phyloP scores from a whole-genome alignment of 140 eudicot species.

The Cichorium intybus region DNA sequence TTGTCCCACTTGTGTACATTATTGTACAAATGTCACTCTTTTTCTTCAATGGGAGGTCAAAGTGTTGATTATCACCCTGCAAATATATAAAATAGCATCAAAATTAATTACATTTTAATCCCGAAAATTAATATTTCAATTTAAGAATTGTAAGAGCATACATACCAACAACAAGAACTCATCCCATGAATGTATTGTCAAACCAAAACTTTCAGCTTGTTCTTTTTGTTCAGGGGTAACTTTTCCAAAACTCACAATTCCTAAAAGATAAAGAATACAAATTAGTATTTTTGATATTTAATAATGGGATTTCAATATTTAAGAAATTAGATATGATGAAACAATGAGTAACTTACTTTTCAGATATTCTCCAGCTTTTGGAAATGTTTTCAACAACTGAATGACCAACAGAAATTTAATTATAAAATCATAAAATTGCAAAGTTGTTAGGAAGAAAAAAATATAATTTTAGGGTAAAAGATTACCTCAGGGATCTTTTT shows the following conservation, averaged over 20 bases:
- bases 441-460: not conserved
- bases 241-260: conserved; percentile 92
- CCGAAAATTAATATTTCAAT: not conserved
- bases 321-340: not conserved
- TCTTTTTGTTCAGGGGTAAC: conserved; percentile 68
- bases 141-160: not conserved
- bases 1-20: conserved; percentile 99
- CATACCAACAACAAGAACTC: conserved; percentile 76
- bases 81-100: conserved; percentile 15
- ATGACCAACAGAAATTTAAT: conserved; percentile 10
- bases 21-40: conserved; percentile 89
- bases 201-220: conserved; percentile 54
- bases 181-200: conserved; percentile 73
- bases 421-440: conserved; percentile 1
- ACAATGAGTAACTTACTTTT: conserved; percentile 62
- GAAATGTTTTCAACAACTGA: conserved; percentile 82
- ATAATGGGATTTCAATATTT: not conserved
- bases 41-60: conserved; percentile 68
- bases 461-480: not conserved
- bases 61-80: conserved; percentile 66
- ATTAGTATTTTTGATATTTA: not conserved
- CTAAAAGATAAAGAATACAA: conserved; percentile 28
- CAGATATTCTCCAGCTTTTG: conserved; percentile 55
- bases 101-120: not conserved
- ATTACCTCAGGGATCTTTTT: conserved; percentile 81